phyloP scores from a whole-genome alignment of 352 stramenopile genomes.

The Globisporangium emineosum region DNA sequence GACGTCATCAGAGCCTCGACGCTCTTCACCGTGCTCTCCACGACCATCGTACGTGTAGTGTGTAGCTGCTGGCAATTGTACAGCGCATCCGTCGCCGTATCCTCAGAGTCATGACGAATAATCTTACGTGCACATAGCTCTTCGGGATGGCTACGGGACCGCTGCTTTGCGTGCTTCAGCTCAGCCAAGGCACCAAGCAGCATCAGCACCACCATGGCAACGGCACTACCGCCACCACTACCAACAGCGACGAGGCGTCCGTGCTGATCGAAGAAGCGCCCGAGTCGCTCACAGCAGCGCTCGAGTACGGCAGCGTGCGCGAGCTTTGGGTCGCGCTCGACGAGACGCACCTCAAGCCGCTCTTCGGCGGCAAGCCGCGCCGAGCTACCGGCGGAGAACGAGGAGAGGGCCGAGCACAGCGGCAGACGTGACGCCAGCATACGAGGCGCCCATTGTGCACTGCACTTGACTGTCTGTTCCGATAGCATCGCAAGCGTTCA shows the following conservation, averaged over 20 bases:
- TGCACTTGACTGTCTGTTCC: neutral
- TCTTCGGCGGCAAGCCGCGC: constrained; percentile 52
- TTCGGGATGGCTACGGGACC: constrained; percentile 46
- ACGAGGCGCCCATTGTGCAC: neutral
- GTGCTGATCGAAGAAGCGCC: neutral
- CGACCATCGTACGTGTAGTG: constrained; percentile 32
- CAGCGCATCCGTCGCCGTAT: no score
- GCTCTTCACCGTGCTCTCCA: constrained; percentile 62
- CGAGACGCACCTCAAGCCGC: constrained; percentile 61
- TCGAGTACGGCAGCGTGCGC: constrained; percentile 31
- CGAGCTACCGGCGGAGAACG: neutral
- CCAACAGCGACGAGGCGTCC: neutral
- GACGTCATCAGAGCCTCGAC: constrained; percentile 65
- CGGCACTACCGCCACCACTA: constrained; percentile 10
- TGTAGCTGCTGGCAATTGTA: neutral
- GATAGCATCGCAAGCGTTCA: neutral
- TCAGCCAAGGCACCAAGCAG: constrained; percentile 4
- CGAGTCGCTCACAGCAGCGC: neutral
- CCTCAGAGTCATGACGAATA: neutral
- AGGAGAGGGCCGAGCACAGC: no score
- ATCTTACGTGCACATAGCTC: constrained; percentile 9
- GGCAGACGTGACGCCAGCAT: neutral
- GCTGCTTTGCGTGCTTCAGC: constrained; percentile 30
- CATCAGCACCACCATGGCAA: neutral
- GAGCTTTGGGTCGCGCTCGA: constrained; percentile 53